A percentile compares a stretch with the other conserved stretches of the same genome.
Conservation (phyloP, 495 filamentous ascomycete genomes). For the Geopyxis carbonaria region DNA sequence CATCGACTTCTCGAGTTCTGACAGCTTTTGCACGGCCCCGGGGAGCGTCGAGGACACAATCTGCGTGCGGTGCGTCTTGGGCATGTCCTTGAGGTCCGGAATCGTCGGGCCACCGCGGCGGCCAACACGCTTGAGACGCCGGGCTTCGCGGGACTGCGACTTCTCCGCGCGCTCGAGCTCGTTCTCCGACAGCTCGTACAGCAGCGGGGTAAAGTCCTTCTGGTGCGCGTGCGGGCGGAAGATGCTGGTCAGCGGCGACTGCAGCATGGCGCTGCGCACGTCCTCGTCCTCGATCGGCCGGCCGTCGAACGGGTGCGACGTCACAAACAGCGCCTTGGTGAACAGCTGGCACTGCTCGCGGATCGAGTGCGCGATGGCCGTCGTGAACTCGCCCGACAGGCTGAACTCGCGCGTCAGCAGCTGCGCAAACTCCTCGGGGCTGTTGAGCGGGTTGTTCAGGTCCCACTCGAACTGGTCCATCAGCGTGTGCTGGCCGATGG, state of each 20-base stretch:
- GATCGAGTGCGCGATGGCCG: constrained; percentile 91
- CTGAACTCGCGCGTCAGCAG: constrained; percentile 83
- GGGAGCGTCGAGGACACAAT: constrained; percentile 83
- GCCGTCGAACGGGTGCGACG: constrained; percentile 87
- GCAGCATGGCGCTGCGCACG: constrained; percentile 65
- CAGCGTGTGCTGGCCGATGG: constrained; percentile 84
- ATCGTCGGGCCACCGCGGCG: constrained; percentile 83
- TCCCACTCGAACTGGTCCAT: constrained; percentile 99
- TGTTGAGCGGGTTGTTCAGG: constrained; percentile 85
- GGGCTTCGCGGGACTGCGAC: constrained; percentile 79
- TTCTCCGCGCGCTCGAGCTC: constrained; percentile 83
- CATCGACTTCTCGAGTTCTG: constrained; percentile 62
- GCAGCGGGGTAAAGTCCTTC: constrained; percentile 80
- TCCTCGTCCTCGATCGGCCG: constrained; percentile 84
- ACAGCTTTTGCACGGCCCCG: constrained; percentile 46
- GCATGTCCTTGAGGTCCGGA: constrained; percentile 88
- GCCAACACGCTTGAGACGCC: constrained; percentile 85
- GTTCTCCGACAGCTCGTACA: constrained; percentile 83
- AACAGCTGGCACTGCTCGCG: constrained; percentile 90
- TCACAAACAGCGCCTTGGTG: constrained; percentile 79
- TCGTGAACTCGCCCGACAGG: constrained; percentile 88
- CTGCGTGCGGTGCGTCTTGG: constrained; percentile 74
- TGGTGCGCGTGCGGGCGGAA: constrained; percentile 80
- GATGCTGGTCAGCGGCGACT: constrained; percentile 60
- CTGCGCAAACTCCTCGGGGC: constrained; percentile 79